These are phyloP conservation scores for Orbilia ellipsospora DNA, from an alignment of 2,329 filamentous ascomycete genomes.

Conservation along the genomic window DNA sequence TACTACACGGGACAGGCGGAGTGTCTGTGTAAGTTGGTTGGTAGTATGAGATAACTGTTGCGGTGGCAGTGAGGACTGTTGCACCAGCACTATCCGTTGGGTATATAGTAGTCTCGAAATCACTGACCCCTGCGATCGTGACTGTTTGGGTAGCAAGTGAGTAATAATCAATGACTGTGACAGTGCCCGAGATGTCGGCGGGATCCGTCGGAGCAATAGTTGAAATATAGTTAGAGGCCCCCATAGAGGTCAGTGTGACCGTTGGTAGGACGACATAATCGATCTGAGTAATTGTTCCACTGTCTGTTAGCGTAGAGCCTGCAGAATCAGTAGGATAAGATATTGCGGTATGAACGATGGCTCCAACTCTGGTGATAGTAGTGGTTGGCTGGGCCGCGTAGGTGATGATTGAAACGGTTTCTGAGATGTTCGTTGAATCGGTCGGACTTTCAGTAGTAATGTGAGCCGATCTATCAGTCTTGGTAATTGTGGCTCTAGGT, in stretches of 20 bases:
- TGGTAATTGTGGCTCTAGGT: neutral
- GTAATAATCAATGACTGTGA: neutral
- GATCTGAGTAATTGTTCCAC: neutral
- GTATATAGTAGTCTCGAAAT: neutral
- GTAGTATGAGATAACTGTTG: neutral
- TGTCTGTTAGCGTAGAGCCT: neutral
- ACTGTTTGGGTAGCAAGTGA: neutral
- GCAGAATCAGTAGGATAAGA: neutral
- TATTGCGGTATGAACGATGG: neutral
- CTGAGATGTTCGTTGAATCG: neutral
- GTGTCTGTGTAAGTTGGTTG: neutral
- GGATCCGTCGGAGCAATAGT: neutral
- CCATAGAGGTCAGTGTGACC: neutral
- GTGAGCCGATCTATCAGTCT: neutral
- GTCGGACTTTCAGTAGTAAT: neutral
- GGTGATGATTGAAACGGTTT: conserved; percentile 1
- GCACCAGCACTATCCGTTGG: neutral
- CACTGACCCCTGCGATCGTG: neutral
- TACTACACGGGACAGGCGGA: neutral
- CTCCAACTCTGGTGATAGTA: neutral
- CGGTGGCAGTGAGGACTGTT: neutral
- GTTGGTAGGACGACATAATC: neutral
- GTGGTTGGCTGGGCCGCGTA: neutral
- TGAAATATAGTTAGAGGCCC: neutral
- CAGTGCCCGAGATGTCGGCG: neutral